phyloP scores from a whole-genome alignment of 306 rosid species.

The Medicago lupulina region DNA sequence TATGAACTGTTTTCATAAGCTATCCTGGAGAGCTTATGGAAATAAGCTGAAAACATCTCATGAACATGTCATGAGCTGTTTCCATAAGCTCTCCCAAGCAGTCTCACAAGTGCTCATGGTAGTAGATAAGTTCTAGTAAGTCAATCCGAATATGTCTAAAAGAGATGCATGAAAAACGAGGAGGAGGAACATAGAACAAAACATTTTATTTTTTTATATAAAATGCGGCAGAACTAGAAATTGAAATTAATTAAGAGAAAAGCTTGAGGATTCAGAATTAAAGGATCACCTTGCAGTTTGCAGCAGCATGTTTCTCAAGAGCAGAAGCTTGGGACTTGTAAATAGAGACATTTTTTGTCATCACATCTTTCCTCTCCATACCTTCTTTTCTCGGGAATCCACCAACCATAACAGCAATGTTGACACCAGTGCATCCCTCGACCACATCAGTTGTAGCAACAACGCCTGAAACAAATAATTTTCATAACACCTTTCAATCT shows the following conservation, averaged over 20 bases:
- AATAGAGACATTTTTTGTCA: slow-evolving; percentile 93
- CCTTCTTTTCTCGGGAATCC: slow-evolving; percentile 99
- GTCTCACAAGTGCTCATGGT: too few relatives aligned
- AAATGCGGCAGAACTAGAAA: slow-evolving; percentile 2
- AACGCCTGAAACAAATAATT: slow-evolving; percentile 63
- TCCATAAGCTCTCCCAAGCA: too few relatives aligned
- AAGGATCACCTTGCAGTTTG: slow-evolving; percentile 81
- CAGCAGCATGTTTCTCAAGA: slow-evolving; percentile 88
- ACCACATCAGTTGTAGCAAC: slow-evolving; percentile 94
- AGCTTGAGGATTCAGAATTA: not conserved
- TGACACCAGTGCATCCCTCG: slow-evolving; percentile 91
- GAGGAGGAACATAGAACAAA: not conserved
- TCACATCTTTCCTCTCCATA: slow-evolving; percentile 97
- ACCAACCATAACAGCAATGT: slow-evolving; percentile 90
- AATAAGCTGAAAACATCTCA: too few relatives aligned
- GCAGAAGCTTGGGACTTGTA: slow-evolving; percentile 98
- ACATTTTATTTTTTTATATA: not conserved
- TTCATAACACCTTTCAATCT: slow-evolving; percentile 15
- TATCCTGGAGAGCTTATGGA: too few relatives aligned
- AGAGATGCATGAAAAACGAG: not conserved
- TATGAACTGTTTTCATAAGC: too few relatives aligned
- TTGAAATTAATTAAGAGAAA: not conserved
- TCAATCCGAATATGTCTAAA: not conserved
- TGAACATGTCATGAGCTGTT: too few relatives aligned
- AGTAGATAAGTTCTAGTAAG: too few relatives aligned